These are phyloP conservation scores for Kwoniella dendrophila DNA, from an alignment of 768 basidiomycete species.

Conservation along the genomic window DNA sequence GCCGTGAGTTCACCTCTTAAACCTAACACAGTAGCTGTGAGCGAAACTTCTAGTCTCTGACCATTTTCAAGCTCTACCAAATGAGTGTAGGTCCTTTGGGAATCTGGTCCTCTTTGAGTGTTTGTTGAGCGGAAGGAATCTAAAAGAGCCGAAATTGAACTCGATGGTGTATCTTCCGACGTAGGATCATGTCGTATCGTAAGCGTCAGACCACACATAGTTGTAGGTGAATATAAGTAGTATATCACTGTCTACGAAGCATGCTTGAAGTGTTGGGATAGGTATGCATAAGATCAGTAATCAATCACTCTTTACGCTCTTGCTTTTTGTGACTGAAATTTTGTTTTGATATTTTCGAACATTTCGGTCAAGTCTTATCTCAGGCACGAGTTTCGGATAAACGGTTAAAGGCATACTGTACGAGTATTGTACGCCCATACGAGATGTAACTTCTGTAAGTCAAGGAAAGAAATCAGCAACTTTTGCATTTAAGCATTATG, in stretches of 20 bases:
- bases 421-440: too few species aligned
- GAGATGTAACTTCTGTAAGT: too few species aligned
- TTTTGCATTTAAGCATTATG: too few species aligned
- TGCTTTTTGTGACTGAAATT: too few species aligned
- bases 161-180: neutral
- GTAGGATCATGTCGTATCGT: slow-evolving; percentile 20
- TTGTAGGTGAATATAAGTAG: neutral
- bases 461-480: too few species aligned
- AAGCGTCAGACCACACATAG: slow-evolving; percentile 44
- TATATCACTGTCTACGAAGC: too few species aligned
- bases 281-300: too few species aligned
- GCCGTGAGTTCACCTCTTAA: slow-evolving; percentile 41
- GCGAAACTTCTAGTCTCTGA: slow-evolving; percentile 25
- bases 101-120: slow-evolving; percentile 38
- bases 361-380: slow-evolving; percentile 8
- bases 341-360: neutral
- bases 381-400: slow-evolving; percentile 8
- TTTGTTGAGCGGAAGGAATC: slow-evolving; percentile 25
- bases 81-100: slow-evolving; percentile 16
- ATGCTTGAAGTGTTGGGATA: too few species aligned
- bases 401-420: neutral
- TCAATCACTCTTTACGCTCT: too few species aligned
- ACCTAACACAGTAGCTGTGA: slow-evolving; percentile 48
- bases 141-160: slow-evolving; percentile 2
- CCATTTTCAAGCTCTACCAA: slow-evolving; percentile 6